Evolutionary conservation across 164 flowering plant genomes (phyloP).

Genomic region (Cinnamomum chago): DNA sequence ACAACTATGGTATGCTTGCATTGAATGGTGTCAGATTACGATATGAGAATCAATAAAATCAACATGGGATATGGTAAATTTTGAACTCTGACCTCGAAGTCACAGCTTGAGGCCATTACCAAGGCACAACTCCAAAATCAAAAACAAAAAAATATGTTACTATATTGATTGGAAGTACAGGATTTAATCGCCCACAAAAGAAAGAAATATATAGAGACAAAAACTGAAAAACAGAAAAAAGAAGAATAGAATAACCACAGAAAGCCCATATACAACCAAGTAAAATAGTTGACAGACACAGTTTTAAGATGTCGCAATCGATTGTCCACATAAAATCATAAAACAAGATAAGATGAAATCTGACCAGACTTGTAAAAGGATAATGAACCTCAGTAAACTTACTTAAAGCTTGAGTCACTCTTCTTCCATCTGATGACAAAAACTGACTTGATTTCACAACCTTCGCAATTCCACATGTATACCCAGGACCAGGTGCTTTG

Average conservation of each 20-base stretch:
- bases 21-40: background rate
- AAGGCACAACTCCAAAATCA: too few relatives aligned
- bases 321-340: background rate
- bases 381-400: conserved; percentile 20
- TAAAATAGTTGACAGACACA: background rate
- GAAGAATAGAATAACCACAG: background rate
- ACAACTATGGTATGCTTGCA: background rate
- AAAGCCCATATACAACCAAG: background rate
- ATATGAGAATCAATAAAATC: background rate
- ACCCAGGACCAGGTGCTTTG: conserved; percentile 66
- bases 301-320: background rate
- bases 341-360: background rate
- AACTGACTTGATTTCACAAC: conserved; percentile 43
- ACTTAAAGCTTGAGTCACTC: conserved; percentile 67
- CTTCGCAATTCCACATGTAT: conserved; percentile 57
- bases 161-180: too few relatives aligned
- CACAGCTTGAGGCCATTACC: too few relatives aligned
- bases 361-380: background rate
- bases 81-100: too few relatives aligned
- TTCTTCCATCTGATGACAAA: conserved; percentile 38
- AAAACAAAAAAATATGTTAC: too few relatives aligned
- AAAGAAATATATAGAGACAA: too few relatives aligned
- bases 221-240: too few relatives aligned
- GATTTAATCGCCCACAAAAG: too few relatives aligned
- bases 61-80: background rate